Base-by-base conservation (phyloP, 1,139 yeast genomes). In the Taphrina communis region DNA sequence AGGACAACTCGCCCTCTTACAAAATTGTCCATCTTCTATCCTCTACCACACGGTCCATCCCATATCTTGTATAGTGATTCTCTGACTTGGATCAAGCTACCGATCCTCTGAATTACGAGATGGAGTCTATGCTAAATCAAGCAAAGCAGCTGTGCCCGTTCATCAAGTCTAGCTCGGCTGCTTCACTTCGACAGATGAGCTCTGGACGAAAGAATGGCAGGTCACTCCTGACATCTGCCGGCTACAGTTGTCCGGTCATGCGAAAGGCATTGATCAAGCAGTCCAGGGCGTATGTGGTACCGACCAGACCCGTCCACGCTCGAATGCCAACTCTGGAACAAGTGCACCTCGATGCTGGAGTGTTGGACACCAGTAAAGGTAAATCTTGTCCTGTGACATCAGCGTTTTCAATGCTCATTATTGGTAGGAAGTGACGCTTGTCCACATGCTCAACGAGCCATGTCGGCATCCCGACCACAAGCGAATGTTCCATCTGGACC, bases 141-240 rank as follows among this genome's bases (percentile, higher is more conserved):
- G 90, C 97, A 39, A 84, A 88, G 82, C 84, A 83, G 74, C 86
- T 89, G 70, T 93, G 98, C 77, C 97, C 97, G 36, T 93, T 90
- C 78, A 86, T 93, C 76, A 87, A 86, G 78, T 73, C 78, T 68
- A 83, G 90, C 41, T 82, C 89, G 44, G 83, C 93, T 11, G 80
- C 87, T 44, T 82, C 85, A 70, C 84, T 90, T 52, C 77, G 81
- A 68, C 80, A 88, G 77, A 85, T 88, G 74, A 82, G 83, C 73
- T 78, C 82, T 52, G 77, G 80, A 75, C 72, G 46, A 71, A 75
- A 77, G 39, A 58, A 70, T 19, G 70, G 71, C 48, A 48, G 51
- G 60, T 74, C 87, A 8, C 80, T 82, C 44, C 83, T 90, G 75
- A 83, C 85, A 51, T 75, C 79, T 68, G 86, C 87, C 73, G 97